Evolutionary conservation across 371 early-diverging fungal species (phyloP), one percentile per base, ranked within the genome.

Genomic region (Circinella minor): DNA sequence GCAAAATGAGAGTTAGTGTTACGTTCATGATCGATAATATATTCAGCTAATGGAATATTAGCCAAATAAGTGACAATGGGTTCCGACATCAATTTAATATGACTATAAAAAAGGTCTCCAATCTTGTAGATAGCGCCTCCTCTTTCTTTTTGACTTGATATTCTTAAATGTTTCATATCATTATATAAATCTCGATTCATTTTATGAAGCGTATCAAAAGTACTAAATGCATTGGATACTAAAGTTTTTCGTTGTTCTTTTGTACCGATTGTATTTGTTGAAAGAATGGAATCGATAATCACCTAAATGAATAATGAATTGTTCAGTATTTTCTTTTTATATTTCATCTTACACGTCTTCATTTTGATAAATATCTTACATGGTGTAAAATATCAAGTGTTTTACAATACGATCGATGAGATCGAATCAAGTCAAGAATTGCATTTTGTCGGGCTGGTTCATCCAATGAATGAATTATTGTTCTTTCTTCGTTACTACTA

Each of bases 61-160:
- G 91, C 89, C 36, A 94, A 91, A 78, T 96, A 96, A 43, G 82
- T 84, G 15, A 92, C 85, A 65, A 92, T 93, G 0, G 90, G 88
- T 55, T 90, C 79, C 64, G 82, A 77, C 57, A 94, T 89, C 59
- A 81, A 81, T 61, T 82, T 68, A 3, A 92, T 87, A 69, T 89
- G 83, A 61, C 81, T 7, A 7, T 57, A 34, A 1, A 57, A n/a
- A 1, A 57, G 4, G n/a, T 57, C 34, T 10, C 34, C 57, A 9
- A 57, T 57, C 27, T 1, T 18, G 1, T 11, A 7, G 6, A 57
- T 57, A 5, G 4, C 4, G 6, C 34, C 34, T 13, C 14, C 3
- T 57, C 34, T 1, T 11, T 27, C 20, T n/a, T 20, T 11, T n/a
- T 18, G 27, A 27, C 27, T 27, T 27, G 27, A 27, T 27, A 27